Percentiles rank a stretch among this genome's conserved stretches.
phyloP scores from a whole-genome alignment of 2,329 filamentous ascomycete genomes.

The Penicillium sp. region DNA sequence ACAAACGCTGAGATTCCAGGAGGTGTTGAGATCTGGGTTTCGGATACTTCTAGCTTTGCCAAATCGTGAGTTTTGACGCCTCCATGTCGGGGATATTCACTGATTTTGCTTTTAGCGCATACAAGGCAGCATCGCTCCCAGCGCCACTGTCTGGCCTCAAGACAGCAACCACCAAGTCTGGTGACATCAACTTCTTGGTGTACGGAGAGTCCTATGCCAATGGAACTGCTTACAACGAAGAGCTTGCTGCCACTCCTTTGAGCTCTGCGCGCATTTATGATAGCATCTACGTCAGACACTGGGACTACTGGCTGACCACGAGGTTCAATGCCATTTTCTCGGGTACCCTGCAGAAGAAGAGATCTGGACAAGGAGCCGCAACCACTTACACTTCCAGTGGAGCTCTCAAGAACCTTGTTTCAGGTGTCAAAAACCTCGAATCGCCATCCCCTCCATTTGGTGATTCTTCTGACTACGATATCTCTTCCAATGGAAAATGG shows the following conservation, averaged over 20 bases:
- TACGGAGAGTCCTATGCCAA: constrained; percentile 66
- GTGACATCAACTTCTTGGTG: constrained; percentile 55
- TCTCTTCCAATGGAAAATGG: constrained; percentile 43
- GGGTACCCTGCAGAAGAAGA: constrained; percentile 55
- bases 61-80: constrained; percentile 28
- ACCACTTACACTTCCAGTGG: constrained; percentile 48
- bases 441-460: constrained; percentile 66
- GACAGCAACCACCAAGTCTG: constrained; percentile 34
- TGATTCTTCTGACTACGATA: constrained; percentile 76
- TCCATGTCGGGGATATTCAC: background rate
- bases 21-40: constrained; percentile 42
- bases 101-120: constrained; percentile 24
- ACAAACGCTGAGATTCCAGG: constrained; percentile 44
- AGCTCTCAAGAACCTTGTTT: constrained; percentile 54
- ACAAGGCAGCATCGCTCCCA: constrained; percentile 41
- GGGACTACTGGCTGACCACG: constrained; percentile 73
- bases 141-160: constrained; percentile 44
- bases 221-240: constrained; percentile 69
- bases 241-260: constrained; percentile 59
- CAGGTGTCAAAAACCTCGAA: constrained; percentile 46
- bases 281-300: constrained; percentile 76
- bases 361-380: constrained; percentile 37
- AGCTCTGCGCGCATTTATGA: constrained; percentile 72
- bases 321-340: constrained; percentile 75
- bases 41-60: constrained; percentile 34